Base-by-base conservation (phyloP, 345 rosid species). In the Arabis hirsuta region DNA sequence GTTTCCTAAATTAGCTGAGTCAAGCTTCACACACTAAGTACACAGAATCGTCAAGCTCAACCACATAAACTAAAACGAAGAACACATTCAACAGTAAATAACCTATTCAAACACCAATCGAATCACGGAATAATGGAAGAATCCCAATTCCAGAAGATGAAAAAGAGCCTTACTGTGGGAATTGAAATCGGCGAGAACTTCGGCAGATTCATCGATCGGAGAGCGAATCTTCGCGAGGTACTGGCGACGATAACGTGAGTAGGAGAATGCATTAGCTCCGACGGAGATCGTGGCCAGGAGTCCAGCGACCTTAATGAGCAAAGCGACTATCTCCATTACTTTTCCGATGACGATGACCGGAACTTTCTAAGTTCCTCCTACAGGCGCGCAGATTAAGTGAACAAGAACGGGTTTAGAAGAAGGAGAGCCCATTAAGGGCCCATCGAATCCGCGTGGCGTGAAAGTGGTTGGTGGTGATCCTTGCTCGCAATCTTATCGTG, bases 251-350 rank as follows among this genome's bases (percentile, higher is more conserved):
- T 65, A 91, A 73, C 90, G 87, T 41, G 88, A 77, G 82, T 76
- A 94, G 4, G 98, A 91, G 76, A 79, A 80, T 1, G 84, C 93
- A 65, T 91, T 89, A 36, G 96, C 89, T 1, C 93, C 96, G 38
- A 91, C 76, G n/a, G 93, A 87, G 20, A 84, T 56, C 1, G 89
- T 84, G 11, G 78, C 87, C 26, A 89, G 65, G 6, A 84, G 45
- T 65, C 96, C 99, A 52, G 89, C 93, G 78, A 89, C 70, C 77
- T 90, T 86, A 24, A 82, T 22, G 61, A 90, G 73, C 65, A 94
- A 56, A 13, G 85, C 57, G 59, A 81, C 41, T 13, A 87, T 36
- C 39, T 73, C 77, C 95, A 88, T 82, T 7, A 3, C 41, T 36
- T 61, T 46, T 19, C 65, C 46, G 67, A 58, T 58, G 54, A 50